Base-by-base conservation (phyloP, 306 rosid genomes). In the Quercus robur region DNA sequence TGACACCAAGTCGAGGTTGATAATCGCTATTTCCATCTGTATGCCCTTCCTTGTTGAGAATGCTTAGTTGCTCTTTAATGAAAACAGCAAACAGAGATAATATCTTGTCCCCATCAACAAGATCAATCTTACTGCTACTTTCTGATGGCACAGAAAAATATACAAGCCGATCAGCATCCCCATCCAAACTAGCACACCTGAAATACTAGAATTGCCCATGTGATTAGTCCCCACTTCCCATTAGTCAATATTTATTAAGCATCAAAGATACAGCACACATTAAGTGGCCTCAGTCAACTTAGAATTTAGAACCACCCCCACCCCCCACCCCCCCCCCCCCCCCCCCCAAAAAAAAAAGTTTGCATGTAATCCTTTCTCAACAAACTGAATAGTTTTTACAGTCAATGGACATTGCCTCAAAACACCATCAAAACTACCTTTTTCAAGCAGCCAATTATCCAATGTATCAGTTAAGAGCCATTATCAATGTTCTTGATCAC, bases 151-250 rank as follows among this genome's bases (percentile, higher is more conserved):
- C 90, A 74, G 68, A 80, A 81, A 95, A 95, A 81, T 95, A 95
- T 80, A 95, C 96, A 64, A 93, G 93, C 70, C 97, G 87, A 88
- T 95, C 98, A 18, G 98, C 99, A 86, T 95, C 99, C 81, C 99
- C 99, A 81, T 95, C 99, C 85, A 95, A 90, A 86, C 99, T 95
- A 75, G 90, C 97, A 83, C 98, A 93, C 94, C 99, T 91, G 94
- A 81, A 95, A 90, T 78, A 84, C 88, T 81, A 87, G 89, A 86
- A 85, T 78, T 77, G 84, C 69, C 82, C 77, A 62, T 31, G 49
- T 66, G 76, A 66, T 85, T 75, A 81, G 70, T 49, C 63, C 70
- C 68, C 7, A 20, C 38, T 71, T 76, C 75, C 11, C 23, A 75
- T 21, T 58, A 76, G 51, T 41, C 63, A 69, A 20, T 19, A 44